Conservation (phyloP, 371 early-diverging fungal genomes). For the Synchytrium microbalum region DNA sequence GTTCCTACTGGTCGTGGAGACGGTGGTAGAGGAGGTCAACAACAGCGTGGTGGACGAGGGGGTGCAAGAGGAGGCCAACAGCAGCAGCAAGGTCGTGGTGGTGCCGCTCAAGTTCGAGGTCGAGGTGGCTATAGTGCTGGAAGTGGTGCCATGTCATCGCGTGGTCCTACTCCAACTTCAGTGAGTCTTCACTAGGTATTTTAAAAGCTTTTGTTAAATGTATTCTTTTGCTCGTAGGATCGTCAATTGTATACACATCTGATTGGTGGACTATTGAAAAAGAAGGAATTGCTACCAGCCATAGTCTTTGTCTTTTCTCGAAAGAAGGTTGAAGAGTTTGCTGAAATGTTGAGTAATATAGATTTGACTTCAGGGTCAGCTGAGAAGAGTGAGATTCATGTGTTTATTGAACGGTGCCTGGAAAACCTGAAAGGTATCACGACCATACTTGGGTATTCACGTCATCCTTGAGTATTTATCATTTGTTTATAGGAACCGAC, state of each 20-base stretch:
- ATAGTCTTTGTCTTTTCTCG: conserved; percentile 53
- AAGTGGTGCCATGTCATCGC: conserved; percentile 20
- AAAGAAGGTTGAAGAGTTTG: conserved; percentile 21
- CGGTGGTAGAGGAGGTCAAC: conserved; percentile 49
- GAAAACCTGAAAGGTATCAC: conserved; percentile 60
- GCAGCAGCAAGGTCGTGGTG: conserved; percentile 42
- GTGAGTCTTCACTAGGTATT: neutral
- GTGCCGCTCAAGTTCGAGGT: conserved; percentile 34
- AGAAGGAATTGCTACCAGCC: conserved; percentile 90
- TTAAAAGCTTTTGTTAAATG: conserved; percentile 1
- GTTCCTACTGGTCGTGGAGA: conserved; percentile 20
- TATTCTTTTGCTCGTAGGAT: conserved; percentile 41
- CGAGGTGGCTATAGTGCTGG: conserved; percentile 32
- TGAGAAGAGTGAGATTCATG: conserved; percentile 51
- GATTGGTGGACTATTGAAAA: conserved; percentile 69
- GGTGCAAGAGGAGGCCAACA: conserved; percentile 42
- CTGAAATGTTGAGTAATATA: conserved; percentile 63
- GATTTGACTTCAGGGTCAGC: conserved; percentile 56
- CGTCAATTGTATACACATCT: conserved; percentile 73
- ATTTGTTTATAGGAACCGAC: no score
- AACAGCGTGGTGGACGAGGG: conserved; percentile 28
- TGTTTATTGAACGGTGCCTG: conserved; percentile 40
- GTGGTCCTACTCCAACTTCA: conserved; percentile 1
- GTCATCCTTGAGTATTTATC: conserved; percentile 2
- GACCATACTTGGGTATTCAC: neutral